Evolutionary conservation across 2,329 filamentous ascomycete genomes (phyloP).

Genomic region (Fusarium torreyae): DNA sequence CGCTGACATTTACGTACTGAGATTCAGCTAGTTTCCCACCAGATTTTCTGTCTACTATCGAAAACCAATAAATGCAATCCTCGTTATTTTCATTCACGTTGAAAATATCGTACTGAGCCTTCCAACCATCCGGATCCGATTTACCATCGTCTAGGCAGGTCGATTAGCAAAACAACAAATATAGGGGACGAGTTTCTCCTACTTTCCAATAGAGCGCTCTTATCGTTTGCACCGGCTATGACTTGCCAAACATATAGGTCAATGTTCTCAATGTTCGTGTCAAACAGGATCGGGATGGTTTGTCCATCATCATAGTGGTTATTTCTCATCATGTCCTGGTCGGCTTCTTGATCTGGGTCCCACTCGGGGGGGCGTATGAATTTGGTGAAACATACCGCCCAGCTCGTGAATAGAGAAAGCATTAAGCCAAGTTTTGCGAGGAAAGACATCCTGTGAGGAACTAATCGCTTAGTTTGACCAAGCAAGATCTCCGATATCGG

Average conservation of each 20-base stretch:
- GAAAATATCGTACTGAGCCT: slow-evolving; percentile 8
- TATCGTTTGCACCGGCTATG: not conserved
- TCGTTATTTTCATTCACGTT: not conserved
- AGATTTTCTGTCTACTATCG: not conserved
- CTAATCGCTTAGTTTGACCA: no score
- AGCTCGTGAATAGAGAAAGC: not conserved
- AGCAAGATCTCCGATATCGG: not conserved
- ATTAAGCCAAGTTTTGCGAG: not conserved
- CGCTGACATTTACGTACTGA: slow-evolving; percentile 13
- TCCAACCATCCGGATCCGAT: not conserved
- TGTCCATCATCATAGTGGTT: not conserved
- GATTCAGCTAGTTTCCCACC: not conserved
- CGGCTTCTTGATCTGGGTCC: slow-evolving; percentile 2
- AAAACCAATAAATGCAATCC: slow-evolving; percentile 12
- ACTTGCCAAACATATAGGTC: slow-evolving; percentile 10
- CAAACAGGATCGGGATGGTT: not conserved
- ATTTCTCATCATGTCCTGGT: slow-evolving; percentile 5
- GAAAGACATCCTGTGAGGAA: not conserved
- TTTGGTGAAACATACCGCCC: slow-evolving; percentile 7
- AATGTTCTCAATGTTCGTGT: slow-evolving; percentile 6
- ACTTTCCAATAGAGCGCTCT: not conserved
- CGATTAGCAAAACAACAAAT: not conserved
- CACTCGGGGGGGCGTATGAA: not conserved
- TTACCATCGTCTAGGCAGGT: not conserved
- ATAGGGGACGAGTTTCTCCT: not conserved